Percentiles rank a stretch among this genome's conserved stretches.
Evolutionary conservation across 1,284 basidiomycete genomes (phyloP).

Genomic region (Ustilago nuda): DNA sequence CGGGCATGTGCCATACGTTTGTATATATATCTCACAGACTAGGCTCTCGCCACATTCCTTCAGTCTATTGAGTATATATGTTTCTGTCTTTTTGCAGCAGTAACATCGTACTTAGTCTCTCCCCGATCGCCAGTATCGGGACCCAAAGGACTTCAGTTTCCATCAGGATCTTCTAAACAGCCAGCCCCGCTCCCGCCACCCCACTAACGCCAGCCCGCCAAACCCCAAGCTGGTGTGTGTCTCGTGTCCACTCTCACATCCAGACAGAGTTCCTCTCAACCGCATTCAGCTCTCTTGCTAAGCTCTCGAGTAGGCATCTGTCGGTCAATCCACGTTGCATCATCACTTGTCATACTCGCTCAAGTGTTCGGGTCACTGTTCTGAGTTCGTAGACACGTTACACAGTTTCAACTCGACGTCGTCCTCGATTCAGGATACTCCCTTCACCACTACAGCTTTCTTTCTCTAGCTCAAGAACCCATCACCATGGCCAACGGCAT

Average conservation of each 20-base stretch:
- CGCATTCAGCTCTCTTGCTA: not conserved
- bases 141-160: too few species aligned
- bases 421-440: slow-evolving; percentile 43
- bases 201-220: not conserved
- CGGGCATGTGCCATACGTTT: too few species aligned
- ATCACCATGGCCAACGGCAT: slow-evolving; percentile 34
- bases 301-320: slow-evolving; percentile 3
- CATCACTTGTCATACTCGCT: slow-evolving; percentile 15
- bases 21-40: too few species aligned
- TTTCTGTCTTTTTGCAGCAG: too few species aligned
- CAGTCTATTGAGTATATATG: too few species aligned
- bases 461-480: not conserved
- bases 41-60: too few species aligned
- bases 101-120: too few species aligned
- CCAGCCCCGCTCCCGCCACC: too few species aligned
- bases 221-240: not conserved
- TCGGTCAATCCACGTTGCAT: slow-evolving; percentile 1
- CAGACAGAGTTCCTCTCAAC: not conserved
- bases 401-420: slow-evolving; percentile 21
- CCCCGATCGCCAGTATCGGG: too few species aligned
- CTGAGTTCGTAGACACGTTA: slow-evolving; percentile 45
- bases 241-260: slow-evolving; percentile 8
- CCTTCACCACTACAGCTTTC: slow-evolving; percentile 25
- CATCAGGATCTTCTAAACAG: too few species aligned
- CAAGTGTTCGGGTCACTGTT: slow-evolving; percentile 49